Percentiles rank a stretch among this genome's conserved stretches.
Conservation (phyloP, 2,329 filamentous ascomycete species). For the Phoma sp. region DNA sequence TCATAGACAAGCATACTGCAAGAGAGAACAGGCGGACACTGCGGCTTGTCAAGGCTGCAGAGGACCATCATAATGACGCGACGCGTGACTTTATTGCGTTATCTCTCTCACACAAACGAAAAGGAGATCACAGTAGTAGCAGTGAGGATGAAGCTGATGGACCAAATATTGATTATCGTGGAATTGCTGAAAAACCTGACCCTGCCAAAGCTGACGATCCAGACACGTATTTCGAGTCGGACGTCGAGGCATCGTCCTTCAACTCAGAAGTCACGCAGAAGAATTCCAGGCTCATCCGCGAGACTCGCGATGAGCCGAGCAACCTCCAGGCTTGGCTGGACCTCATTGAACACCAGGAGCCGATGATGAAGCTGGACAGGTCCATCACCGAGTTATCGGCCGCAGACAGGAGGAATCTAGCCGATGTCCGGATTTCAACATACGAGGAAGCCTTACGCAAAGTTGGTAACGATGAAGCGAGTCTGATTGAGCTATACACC, state of each 20-base stretch:
- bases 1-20: constrained; percentile 34
- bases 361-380: constrained; percentile 62
- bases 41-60: constrained; percentile 29
- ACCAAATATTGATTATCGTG: constrained; percentile 44
- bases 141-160: constrained; percentile 16
- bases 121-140: constrained; percentile 20
- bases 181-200: constrained; percentile 38
- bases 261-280: constrained; percentile 53
- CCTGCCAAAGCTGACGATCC: constrained; percentile 35
- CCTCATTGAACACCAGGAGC: constrained; percentile 79
- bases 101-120: constrained; percentile 27
- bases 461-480: constrained; percentile 50
- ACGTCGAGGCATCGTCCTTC: constrained; percentile 17
- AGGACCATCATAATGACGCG: constrained; percentile 4
- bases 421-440: constrained; percentile 80
- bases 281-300: constrained; percentile 67
- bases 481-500: constrained; percentile 67
- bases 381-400: constrained; percentile 55
- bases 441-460: constrained; percentile 77
- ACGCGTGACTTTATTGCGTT: constrained; percentile 42
- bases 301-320: constrained; percentile 68
- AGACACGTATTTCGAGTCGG: constrained; percentile 46
- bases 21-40: constrained; percentile 34
- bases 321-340: constrained; percentile 77
- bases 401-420: constrained; percentile 70